These are phyloP conservation scores for Kalmanozyma brasiliensis DNA, from an alignment of 1,284 basidiomycete species.

Conservation along the genomic window DNA sequence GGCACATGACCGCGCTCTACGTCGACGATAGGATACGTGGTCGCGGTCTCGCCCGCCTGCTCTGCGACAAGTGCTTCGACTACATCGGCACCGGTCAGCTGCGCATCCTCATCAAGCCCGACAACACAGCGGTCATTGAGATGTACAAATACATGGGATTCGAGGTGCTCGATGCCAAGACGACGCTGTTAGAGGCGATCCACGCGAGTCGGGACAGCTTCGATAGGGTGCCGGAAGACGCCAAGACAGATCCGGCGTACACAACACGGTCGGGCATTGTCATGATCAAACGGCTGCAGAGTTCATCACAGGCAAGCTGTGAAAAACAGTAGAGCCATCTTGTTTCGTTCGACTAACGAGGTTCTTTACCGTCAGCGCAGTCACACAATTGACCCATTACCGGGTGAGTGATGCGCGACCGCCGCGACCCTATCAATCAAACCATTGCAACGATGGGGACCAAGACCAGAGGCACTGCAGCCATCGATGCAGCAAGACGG, in stretches of 20 bases:
- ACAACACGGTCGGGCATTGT: slow-evolving; percentile 11
- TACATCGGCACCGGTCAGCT: slow-evolving; percentile 13
- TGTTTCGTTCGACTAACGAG: too few relatives aligned
- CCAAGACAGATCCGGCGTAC: slow-evolving; percentile 1
- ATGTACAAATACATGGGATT: slow-evolving; percentile 30
- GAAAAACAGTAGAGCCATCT: too few relatives aligned
- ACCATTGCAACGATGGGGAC: background rate
- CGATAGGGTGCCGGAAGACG: slow-evolving; percentile 4
- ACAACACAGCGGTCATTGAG: slow-evolving; percentile 12
- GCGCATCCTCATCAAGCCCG: slow-evolving; percentile 29
- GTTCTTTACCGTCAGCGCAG: too few relatives aligned
- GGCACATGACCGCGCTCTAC: slow-evolving; percentile 32
- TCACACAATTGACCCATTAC: too few relatives aligned
- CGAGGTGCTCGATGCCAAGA: slow-evolving; percentile 1
- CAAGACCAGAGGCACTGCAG: slow-evolving; percentile 1
- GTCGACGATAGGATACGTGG: slow-evolving; percentile 20
- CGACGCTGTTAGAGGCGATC: slow-evolving; percentile 14
- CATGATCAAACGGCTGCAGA: slow-evolving; percentile 10
- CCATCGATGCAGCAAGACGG: background rate
- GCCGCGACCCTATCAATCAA: too few relatives aligned
- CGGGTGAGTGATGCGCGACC: too few relatives aligned
- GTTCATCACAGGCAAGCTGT: too few relatives aligned
- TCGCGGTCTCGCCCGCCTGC: slow-evolving; percentile 12
- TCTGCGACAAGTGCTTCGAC: slow-evolving; percentile 15
- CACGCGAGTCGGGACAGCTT: slow-evolving; percentile 17